Evolutionary conservation across 2,329 filamentous ascomycete genomes (phyloP), one percentile per base, ranked within the genome.

Genomic region (Xylariaceae sp.): DNA sequence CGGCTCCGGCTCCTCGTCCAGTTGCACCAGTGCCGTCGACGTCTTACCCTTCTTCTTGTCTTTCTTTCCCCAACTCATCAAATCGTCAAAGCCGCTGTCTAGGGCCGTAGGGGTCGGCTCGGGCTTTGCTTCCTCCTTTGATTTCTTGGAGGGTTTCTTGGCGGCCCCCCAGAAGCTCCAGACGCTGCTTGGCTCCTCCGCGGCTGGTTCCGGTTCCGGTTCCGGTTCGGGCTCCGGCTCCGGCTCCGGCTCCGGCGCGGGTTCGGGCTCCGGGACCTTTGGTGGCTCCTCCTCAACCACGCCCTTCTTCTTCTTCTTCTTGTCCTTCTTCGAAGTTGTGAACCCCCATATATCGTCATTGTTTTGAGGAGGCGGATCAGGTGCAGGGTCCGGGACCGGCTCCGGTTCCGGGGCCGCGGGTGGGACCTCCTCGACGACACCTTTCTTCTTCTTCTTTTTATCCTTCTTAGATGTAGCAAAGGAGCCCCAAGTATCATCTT

Each of bases 111-210:
- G 18, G 11, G 23, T 15, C n/a, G 35, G 32, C 12, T 44, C 33
- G n/a, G 35, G 13, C 24, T 31, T 23, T 11, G 33, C 19, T 16
- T 45, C 37, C 12, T 48, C 44, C 29, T 35, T 39, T 3, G 24
- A 11, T 30, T 58, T 56, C 47, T 60, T 61, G 3, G 36, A 61
- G 8, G 37, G 51, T 40, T 74, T 75, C 48, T 74, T 74, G 9
- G 64, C 60, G 32, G 67, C 72, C 19, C 68, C 70, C 64, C 74
- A 77, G 30, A 69, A 67, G 38, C 61, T 67, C 52, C 74, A 75
- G 44, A 74, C 72, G 37, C 70, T 70, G 34, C 36, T 35, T 16
- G 35, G 27, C 19, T 72, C 68, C 26, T 63, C 61, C 11, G 52
- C 57, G 22, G 57, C 49, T 31, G 57, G 43, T 30, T 56, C 53